These are phyloP conservation scores for Starmerella floris DNA, from an alignment of 805 yeast genomes.

Conservation along the genomic window DNA sequence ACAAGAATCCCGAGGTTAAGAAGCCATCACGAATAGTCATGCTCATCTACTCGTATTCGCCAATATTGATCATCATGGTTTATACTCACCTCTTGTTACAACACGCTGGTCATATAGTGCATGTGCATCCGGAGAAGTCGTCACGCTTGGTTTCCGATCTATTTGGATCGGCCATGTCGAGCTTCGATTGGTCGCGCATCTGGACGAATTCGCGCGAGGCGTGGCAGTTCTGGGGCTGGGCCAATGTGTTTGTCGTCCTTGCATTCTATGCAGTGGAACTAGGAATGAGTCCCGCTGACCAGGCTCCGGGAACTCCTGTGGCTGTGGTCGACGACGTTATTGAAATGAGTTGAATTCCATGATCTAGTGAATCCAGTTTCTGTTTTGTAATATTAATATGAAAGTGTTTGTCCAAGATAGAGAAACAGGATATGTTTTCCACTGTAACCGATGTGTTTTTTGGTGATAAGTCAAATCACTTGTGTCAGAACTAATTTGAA, in stretches of 20 bases:
- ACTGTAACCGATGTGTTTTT: conserved; percentile 1
- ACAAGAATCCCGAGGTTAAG: conserved; percentile 15
- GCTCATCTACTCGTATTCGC: conserved; percentile 74
- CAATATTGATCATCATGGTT: conserved; percentile 86
- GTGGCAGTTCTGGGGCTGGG: conserved; percentile 98
- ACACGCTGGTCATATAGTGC: conserved; percentile 32
- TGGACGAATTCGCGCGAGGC: conserved; percentile 37
- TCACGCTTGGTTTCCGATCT: background rate
- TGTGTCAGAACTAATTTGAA: no score
- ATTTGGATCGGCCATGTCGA: background rate
- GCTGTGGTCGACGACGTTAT: conserved; percentile 9
- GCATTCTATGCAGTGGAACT: conserved; percentile 71
- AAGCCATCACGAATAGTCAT: conserved; percentile 10
- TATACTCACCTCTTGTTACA: conserved; percentile 89
- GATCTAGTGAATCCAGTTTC: no score
- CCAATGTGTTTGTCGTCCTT: conserved; percentile 69
- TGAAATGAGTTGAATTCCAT: conserved; percentile 5
- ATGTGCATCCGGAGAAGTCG: conserved; percentile 1
- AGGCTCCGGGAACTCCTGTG: conserved; percentile 6
- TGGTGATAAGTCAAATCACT: no score
- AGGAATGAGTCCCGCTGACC: conserved; percentile 12
- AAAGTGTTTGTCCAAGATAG: no score
- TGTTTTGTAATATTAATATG: background rate
- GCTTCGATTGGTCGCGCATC: conserved; percentile 10
- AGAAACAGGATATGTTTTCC: background rate